Percentiles rank a stretch among this genome's conserved stretches.
Evolutionary conservation across 495 filamentous ascomycete species (phyloP).

Genomic region (Podospora pseudoanserina): DNA sequence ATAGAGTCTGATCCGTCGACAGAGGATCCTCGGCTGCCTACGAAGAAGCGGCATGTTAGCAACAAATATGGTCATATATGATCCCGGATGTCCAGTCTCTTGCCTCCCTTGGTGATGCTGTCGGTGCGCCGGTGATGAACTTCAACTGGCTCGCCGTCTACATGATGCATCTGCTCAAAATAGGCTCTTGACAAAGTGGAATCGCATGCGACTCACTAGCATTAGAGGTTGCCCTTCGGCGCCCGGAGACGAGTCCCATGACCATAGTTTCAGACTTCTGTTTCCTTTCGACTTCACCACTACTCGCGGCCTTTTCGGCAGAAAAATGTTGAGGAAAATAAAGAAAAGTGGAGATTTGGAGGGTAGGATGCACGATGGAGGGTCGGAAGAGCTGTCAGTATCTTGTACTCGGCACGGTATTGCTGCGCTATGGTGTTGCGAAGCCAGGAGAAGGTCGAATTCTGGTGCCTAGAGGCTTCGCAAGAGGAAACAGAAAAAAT

Average conservation of each 20-base stretch:
- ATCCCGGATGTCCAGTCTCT: constrained; percentile 14
- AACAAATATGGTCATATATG: not conserved
- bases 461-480: constrained; percentile 6
- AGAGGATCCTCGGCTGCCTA: constrained; percentile 49
- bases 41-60: not conserved
- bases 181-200: constrained; percentile 8
- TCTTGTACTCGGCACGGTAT: not conserved
- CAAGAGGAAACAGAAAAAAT: not conserved
- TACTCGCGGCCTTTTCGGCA: not conserved
- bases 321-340: constrained; percentile 13
- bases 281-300: not conserved
- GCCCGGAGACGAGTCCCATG: constrained; percentile 34
- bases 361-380: not conserved
- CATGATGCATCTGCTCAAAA: constrained; percentile 22
- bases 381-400: not conserved
- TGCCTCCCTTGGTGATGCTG: constrained; percentile 20
- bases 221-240: constrained; percentile 37
- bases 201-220: constrained; percentile 33
- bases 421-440: not conserved
- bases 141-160: constrained; percentile 23
- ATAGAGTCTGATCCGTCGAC: constrained; percentile 35
- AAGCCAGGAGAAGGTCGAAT: not conserved
- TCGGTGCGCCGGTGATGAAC: constrained; percentile 6
- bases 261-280: constrained; percentile 17
- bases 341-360: constrained; percentile 13